Evolutionary conservation across 257 asterid genomes (phyloP), one percentile per base, ranked within the genome.

Genomic region (Handroanthus guayacan): DNA sequence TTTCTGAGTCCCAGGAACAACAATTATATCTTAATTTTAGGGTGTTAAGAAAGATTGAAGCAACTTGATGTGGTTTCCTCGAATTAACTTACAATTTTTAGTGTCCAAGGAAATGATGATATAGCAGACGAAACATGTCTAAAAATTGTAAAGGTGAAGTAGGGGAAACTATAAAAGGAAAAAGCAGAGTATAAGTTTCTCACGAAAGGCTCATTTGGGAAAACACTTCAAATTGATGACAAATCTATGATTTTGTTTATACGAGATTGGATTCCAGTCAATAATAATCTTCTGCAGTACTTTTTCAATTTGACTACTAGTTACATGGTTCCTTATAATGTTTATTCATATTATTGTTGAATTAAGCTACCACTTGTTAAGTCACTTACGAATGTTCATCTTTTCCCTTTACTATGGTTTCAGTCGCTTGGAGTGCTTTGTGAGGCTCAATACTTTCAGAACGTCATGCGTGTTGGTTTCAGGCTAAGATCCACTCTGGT

Each of bases 401-500:
- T 38, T 77, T 18, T 69, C 48, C 18, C 20, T 44, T 71, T 47
- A 62, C 52, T 16, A 56, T 76, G 69, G 57, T 60, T 86, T 78
- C 90, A 92, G 97, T 87, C 92, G 69, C 72, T 90, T 80, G 97
- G 97, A 80, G 97, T 92, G 80, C 85, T 92, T 62, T 90, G 92
- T 82, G 97, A 92, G 82, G 94, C 97, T 79, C 97, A 88, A 79
- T 92, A 92, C 82, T 92, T 86, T 85, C 97, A 92, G 89, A 92
- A 89, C 79, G 97, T 92, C 82, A 92, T 89, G 97, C 97, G 97
- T 78, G 95, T 92, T 71, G 97, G 97, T 69, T 89, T 87, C 87
- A 80, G 97, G 88, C 89, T 92, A 76, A 83, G 97, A 83, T 76
- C 97, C 70, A 92, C 97, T 67, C 85, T 92, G 97, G 97, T 92